Conservation (phyloP, 495 filamentous ascomycete species). For the Talaromyces ruber region DNA sequence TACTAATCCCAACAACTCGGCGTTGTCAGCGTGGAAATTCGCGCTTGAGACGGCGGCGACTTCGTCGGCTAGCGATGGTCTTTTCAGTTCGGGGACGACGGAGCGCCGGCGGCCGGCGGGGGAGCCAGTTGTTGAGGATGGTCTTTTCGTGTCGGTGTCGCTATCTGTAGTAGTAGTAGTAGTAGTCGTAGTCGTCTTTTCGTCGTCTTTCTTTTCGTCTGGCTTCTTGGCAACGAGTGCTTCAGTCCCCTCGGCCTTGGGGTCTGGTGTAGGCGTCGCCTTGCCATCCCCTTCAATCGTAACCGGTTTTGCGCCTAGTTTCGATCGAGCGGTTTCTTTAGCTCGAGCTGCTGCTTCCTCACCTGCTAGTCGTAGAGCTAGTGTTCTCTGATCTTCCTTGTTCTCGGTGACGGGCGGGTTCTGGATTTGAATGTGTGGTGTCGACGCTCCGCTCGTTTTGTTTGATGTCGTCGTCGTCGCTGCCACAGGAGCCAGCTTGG, state of each 20-base stretch:
- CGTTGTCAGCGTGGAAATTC: constrained; percentile 35
- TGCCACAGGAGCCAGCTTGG: constrained; percentile 15
- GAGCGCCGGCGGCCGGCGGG: constrained; percentile 17
- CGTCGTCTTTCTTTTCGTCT: constrained; percentile 3
- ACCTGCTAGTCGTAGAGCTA: constrained; percentile 56
- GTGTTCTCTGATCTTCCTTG: constrained; percentile 30
- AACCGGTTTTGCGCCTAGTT: constrained; percentile 4
- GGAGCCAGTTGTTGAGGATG: neutral
- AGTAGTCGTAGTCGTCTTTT: neutral
- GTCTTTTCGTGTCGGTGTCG: neutral
- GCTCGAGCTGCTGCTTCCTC: constrained; percentile 63
- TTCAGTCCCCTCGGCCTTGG: constrained; percentile 5
- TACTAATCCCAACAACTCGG: constrained; percentile 29
- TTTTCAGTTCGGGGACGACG: constrained; percentile 24
- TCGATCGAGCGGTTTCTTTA: constrained; percentile 20
- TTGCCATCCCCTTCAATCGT: constrained; percentile 11
- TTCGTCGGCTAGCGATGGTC: constrained; percentile 32
- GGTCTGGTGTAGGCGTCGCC: constrained; percentile 10
- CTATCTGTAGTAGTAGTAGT: neutral
- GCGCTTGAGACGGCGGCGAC: constrained; percentile 34
- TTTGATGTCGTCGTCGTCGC: constrained; percentile 23
- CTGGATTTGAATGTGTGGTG: constrained; percentile 30
- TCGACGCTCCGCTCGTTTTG: constrained; percentile 23
- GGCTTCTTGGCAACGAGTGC: neutral
- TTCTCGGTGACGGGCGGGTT: constrained; percentile 27